These are phyloP conservation scores for Debaryomycetaceae sp. DNA, from an alignment of 1,139 yeast genomes.

Conservation along the genomic window DNA sequence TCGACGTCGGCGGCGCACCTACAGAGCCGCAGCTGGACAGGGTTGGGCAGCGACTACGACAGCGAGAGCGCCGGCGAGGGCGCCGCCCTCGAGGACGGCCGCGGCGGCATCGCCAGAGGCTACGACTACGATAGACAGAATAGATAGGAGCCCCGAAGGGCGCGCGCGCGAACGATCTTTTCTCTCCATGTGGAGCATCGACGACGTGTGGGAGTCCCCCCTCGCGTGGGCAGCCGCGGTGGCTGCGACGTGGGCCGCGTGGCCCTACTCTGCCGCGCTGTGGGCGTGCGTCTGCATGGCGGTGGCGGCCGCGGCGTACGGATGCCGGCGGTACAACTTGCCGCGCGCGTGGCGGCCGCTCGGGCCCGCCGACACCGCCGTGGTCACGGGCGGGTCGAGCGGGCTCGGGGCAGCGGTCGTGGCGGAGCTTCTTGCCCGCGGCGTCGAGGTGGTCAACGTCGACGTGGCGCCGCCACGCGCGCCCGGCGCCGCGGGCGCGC, in stretches of 20 bases:
- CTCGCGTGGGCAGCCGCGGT: not conserved
- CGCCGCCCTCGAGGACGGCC: constrained; percentile 75
- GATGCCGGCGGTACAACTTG: too few relatives aligned
- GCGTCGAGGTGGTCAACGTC: constrained; percentile 39
- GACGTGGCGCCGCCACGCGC: constrained; percentile 46
- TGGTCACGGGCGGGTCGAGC: constrained; percentile 63
- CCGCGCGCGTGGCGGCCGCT: constrained; percentile 1
- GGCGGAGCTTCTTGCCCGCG: constrained; percentile 23
- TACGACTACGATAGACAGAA: constrained; percentile 40
- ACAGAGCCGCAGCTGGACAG: constrained; percentile 79
- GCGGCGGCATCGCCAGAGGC: constrained; percentile 85
- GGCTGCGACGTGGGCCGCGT: not conserved
- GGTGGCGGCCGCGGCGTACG: too few relatives aligned
- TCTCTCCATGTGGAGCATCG: too few relatives aligned
- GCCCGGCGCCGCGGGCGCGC: not conserved
- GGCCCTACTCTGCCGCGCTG: too few relatives aligned
- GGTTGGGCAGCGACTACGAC: constrained; percentile 84
- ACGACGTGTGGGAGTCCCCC: too few relatives aligned
- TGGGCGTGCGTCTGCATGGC: too few relatives aligned
- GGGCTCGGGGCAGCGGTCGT: constrained; percentile 56
- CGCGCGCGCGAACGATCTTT: too few relatives aligned
- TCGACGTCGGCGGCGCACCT: constrained; percentile 83
- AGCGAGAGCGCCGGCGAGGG: constrained; percentile 50
- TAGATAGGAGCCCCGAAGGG: constrained; percentile 2
- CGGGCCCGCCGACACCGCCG: constrained; percentile 27